phyloP scores from a whole-genome alignment of 2,329 filamentous ascomycete genomes.

The Monosporascus sp. region DNA sequence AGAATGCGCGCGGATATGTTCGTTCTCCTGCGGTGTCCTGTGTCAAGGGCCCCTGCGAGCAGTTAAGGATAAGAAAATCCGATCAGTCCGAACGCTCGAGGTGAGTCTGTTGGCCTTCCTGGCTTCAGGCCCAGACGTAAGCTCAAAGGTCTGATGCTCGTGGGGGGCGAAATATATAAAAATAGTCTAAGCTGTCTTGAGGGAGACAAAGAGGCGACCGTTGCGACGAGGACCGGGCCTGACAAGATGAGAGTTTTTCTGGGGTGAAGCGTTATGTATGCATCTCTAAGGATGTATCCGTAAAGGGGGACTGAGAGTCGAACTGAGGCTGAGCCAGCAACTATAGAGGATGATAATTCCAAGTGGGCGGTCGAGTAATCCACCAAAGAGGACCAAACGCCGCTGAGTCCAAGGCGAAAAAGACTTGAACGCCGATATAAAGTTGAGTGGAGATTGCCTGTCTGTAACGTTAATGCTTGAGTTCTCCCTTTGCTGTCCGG shows the following conservation, averaged over 20 bases:
- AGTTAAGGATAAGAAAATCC: neutral
- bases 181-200: no score
- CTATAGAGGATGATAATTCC: neutral
- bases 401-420: neutral
- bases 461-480: no score
- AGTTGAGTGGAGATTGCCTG: no score
- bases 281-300: neutral
- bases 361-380: neutral
- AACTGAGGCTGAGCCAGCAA: neutral
- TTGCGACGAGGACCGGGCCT: neutral
- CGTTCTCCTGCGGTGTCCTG: neutral
- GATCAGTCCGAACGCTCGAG: neutral
- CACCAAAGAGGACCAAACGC: neutral
- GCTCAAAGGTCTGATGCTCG: neutral
- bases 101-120: neutral
- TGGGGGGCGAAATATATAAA: neutral
- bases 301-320: neutral
- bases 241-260: neutral
- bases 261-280: neutral
- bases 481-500: no score
- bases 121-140: neutral
- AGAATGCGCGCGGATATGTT: neutral
- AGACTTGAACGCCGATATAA: neutral
- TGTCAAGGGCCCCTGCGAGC: neutral
- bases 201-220: neutral